Evolutionary conservation across 768 basidiomycete genomes (phyloP), one percentile per base, ranked within the genome.

Genomic region (Rhizopogon roseolus): DNA sequence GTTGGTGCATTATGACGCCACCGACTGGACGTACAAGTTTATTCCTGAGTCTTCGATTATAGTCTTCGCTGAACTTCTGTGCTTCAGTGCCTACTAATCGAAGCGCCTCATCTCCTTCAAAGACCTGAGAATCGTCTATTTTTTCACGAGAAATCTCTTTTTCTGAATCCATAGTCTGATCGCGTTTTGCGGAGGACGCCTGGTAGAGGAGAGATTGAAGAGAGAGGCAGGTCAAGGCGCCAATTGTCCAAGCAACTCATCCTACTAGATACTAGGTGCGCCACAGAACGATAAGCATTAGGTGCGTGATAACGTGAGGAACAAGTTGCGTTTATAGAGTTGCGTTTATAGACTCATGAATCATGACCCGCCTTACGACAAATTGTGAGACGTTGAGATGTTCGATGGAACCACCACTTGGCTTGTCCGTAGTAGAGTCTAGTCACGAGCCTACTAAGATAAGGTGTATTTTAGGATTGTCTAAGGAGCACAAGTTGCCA

Each of bases 71-170:
- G 62, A 84, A 85, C 41, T 77, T 66, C 13, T 65, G 60, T 28
- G 79, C 69, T 57, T 79, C 76, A 7, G 71, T 66, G 8, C 82
- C 80, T 44, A 86, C 82, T 16, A 86, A 73, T 51, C 73, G 69
- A 29, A 85, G 72, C 5, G 84, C 84, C 60, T 84, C 84, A 59
- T 84, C 81, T n/a, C 79, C 82, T 40, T 56, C 43, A n/a, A 38
- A 48, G 22, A 48, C 14, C 19, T 14, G 46, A 25, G 46, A 25
- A 22, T 36, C 34, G 5, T 5, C 14, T 3, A 25, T 36, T 5
- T 48, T 34, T 36, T 48, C 46, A 16, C 14, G 14, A 25, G 46
- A 37, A 9, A 9, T 36, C 14, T 48, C 34, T 22, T 48, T 48
- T 48, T 36, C 34, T 36, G 22, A 4, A 48, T 48, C 19, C 46